Evolutionary conservation across 2,329 filamentous ascomycete species (phyloP), one percentile per base, ranked within the genome.

Genomic region (Aspergillus japonicus): DNA sequence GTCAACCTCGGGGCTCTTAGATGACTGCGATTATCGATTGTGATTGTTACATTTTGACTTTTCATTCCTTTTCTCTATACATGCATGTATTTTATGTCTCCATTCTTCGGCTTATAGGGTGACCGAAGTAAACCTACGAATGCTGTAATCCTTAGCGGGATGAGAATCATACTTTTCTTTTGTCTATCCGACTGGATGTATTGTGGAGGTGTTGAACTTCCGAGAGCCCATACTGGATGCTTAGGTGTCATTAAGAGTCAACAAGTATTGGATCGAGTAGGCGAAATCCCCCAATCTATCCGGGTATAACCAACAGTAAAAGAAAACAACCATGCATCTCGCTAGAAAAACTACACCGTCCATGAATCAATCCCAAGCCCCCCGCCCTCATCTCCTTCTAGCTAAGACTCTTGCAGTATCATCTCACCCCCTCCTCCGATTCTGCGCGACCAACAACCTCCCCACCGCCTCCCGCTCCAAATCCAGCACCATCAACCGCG

Each of bases 391-490:
- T 39, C 6, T 6, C 39, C n/a, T 16, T 49, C 47, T n/a, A 14
- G 3, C 21, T 49, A 23, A n/a, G 16, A 21, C 14, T 21, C 21
- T 21, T 23, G 21, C 2, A 24, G 16, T 11, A 21, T 35, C 14
- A 11, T 33, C 33, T 68, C 56, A 75, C 58, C 67, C 72, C 64
- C 70, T 75, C 56, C 66, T 68, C 57, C 57, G 65, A 55, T 67
- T 65, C 54, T 71, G 42, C 47, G 73, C 12, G 7, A 24, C 72
- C 62, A 92, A 88, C 77, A 92, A 80, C 71, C 83, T 86, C 65
- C 82, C 81, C 67, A 91, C 70, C 11, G 88, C 83, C 63, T 89
- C 87, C 60, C 90, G 86, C 73, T 92, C 88, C 66, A 86, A 85
- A 42, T 85, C 79, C 68, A 91, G 80, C 50, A 83, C 84, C 68